A percentile compares a stretch with the other conserved stretches of the same genome.
Conservation (phyloP, 352 stramenopile genomes). For the Phytophthora ohioensis region DNA sequence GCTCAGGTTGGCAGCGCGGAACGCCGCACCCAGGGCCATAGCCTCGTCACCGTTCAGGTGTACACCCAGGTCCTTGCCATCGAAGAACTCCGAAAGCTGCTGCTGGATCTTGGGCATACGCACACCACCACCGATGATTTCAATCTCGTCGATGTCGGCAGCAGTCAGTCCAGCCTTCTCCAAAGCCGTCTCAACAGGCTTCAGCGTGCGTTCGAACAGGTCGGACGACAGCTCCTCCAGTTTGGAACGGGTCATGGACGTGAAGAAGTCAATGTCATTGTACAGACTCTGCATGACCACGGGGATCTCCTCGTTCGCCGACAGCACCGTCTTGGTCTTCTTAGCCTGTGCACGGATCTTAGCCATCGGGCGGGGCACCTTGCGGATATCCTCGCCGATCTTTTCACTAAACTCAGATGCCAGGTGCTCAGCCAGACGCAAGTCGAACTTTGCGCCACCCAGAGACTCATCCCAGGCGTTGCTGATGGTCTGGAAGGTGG, state of each 20-base stretch:
- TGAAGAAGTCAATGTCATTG: slow-evolving; percentile 95
- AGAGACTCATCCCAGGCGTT: slow-evolving; percentile 95
- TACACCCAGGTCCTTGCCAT: slow-evolving; percentile 91
- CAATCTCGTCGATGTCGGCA: slow-evolving; percentile 94
- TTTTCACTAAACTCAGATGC: slow-evolving; percentile 94
- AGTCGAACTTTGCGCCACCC: slow-evolving; percentile 93
- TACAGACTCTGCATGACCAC: slow-evolving; percentile 95
- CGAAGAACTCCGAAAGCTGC: slow-evolving; percentile 78
- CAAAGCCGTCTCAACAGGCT: slow-evolving; percentile 90
- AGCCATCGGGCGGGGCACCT: slow-evolving; percentile 91
- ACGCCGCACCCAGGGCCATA: slow-evolving; percentile 96
- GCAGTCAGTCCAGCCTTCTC: slow-evolving; percentile 90
- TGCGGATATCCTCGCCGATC: slow-evolving; percentile 92
- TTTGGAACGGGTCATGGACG: slow-evolving; percentile 89
- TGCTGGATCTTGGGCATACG: slow-evolving; percentile 96
- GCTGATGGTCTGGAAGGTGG: slow-evolving; percentile 91
- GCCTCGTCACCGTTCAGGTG: slow-evolving; percentile 99
- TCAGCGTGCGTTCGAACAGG: slow-evolving; percentile 87
- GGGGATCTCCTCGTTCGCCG: slow-evolving; percentile 97
- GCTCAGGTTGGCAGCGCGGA: slow-evolving; percentile 96
- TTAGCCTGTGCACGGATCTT: slow-evolving; percentile 96
- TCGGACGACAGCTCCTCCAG: slow-evolving; percentile 93
- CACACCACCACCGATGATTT: slow-evolving; percentile 97
- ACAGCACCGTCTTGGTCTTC: slow-evolving; percentile 98
- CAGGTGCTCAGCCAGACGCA: slow-evolving; percentile 94